phyloP scores from a whole-genome alignment of 1,139 yeast genomes.

The Taphrina deformans region DNA sequence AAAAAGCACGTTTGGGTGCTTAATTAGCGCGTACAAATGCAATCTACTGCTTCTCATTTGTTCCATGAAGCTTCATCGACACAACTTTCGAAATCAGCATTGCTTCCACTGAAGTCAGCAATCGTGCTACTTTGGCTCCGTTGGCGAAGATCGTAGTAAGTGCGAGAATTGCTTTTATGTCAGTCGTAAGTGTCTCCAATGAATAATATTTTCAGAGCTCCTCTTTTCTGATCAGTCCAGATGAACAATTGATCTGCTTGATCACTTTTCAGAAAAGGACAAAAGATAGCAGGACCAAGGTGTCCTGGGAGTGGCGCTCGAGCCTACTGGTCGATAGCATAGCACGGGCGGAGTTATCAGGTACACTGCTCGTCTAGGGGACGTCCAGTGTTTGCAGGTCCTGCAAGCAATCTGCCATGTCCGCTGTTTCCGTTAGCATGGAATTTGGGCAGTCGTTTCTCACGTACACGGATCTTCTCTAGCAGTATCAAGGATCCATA shows the following conservation, averaged over 20 bases:
- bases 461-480: slow-evolving; percentile 7
- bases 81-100: background rate
- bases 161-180: too few species aligned
- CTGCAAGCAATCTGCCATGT: background rate
- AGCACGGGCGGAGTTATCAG: too few species aligned
- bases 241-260: background rate
- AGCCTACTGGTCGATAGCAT: too few species aligned
- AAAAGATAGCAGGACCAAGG: too few species aligned
- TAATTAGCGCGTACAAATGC: slow-evolving; percentile 11
- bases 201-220: background rate
- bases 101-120: background rate
- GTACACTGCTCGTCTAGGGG: too few species aligned
- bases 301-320: too few species aligned
- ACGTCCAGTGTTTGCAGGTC: too few species aligned
- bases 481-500: background rate
- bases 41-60: background rate
- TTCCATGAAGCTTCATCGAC: background rate
- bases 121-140: too few species aligned
- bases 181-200: too few species aligned
- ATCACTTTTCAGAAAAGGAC: background rate
- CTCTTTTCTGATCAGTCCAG: background rate
- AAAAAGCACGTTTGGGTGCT: slow-evolving; percentile 9
- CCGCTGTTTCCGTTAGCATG: too few species aligned
- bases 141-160: too few species aligned
- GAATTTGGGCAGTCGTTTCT: too few species aligned